Base-by-base conservation (phyloP, 2,329 filamentous ascomycete genomes). In the Fusarium sp. region DNA sequence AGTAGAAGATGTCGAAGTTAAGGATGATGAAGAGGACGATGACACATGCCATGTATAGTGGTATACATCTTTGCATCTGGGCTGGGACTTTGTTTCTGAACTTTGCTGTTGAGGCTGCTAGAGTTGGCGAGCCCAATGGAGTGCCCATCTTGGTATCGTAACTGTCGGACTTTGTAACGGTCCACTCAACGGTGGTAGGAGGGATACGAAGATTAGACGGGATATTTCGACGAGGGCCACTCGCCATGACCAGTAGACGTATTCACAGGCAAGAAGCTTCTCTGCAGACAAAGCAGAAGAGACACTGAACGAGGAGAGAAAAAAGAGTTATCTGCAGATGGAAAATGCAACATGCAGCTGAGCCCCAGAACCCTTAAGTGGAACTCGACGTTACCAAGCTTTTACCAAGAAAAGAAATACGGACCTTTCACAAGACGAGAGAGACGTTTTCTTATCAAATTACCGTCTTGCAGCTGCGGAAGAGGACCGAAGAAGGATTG, bases 21-120 rank as follows among this genome's bases (percentile, higher is more conserved):
- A 86, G 80, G 53, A 88, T 74, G 66, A 88, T 79, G 44, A 88
- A 71, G 42, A 88, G 67, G 22, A 87, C 62, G 47, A 84, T 75
- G 12, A 87, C 71, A 63, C 82, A 82, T 35, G 78, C 81, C 27
- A 86, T 68, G 72, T 86, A 87, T 22, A 86, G 78, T 5, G 85
- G 83, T 18, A 88, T 76, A 41, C 81, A 81, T 66, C 86, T 82
- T 57, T 84, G 82, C 65, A 88, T 79, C 65, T 86, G 86, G 25
- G 83, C 84, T 4, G 86, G 86, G 41, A 87, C 76, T 42, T 79
- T 71, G 53, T 77, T 77, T 58, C 76, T 71, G 44, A 78, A 75
- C 70, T 80, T 81, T 54, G 81, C 79, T 5, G 81, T 79, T 20
- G 81, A 82, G 69, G 81, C 79, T 60, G 79, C 79, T 65, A 83